These are phyloP conservation scores for Aspergillus campestris DNA, from an alignment of 495 filamentous ascomycete genomes.

Conservation along the genomic window DNA sequence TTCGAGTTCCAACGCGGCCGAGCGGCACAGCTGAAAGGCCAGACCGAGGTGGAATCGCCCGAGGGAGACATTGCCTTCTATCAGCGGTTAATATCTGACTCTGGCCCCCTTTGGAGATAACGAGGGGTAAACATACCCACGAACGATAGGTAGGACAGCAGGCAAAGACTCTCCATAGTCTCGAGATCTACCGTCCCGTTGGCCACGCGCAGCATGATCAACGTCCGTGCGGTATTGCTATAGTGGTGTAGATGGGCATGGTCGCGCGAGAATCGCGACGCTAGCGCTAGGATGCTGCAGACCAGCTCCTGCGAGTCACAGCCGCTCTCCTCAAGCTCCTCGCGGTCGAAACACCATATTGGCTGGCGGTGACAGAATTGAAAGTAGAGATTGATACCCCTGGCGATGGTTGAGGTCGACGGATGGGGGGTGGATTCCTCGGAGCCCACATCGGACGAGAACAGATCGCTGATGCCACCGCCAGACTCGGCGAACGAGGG, in stretches of 20 bases:
- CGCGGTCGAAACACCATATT: conserved; percentile 40
- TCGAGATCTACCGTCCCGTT: conserved; percentile 37
- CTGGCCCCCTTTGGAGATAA: too few species aligned
- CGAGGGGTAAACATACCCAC: conserved; percentile 19
- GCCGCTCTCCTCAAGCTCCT: conserved; percentile 31
- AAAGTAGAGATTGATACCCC: conserved; percentile 34
- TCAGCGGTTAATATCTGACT: too few species aligned
- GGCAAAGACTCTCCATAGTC: conserved; percentile 37
- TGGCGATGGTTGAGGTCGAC: conserved; percentile 20
- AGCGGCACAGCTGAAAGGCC: conserved; percentile 35
- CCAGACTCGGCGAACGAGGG: conserved; percentile 14
- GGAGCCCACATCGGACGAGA: conserved; percentile 20
- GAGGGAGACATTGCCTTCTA: conserved; percentile 33
- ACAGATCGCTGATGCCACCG: conserved; percentile 15
- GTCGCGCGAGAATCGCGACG: conserved; percentile 32
- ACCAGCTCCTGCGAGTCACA: conserved; percentile 33
- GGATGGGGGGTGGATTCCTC: conserved; percentile 24
- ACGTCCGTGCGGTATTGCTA: conserved; percentile 30
- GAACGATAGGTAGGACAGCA: conserved; percentile 36
- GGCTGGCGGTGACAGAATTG: conserved; percentile 40
- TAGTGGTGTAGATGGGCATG: conserved; percentile 30
- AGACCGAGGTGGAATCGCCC: conserved; percentile 37
- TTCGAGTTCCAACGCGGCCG: conserved; percentile 34
- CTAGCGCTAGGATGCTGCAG: conserved; percentile 35
- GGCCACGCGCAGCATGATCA: conserved; percentile 41